Base-by-base conservation (phyloP, 1,139 yeast genomes). In the Yamadazyma atmosphaerica region DNA sequence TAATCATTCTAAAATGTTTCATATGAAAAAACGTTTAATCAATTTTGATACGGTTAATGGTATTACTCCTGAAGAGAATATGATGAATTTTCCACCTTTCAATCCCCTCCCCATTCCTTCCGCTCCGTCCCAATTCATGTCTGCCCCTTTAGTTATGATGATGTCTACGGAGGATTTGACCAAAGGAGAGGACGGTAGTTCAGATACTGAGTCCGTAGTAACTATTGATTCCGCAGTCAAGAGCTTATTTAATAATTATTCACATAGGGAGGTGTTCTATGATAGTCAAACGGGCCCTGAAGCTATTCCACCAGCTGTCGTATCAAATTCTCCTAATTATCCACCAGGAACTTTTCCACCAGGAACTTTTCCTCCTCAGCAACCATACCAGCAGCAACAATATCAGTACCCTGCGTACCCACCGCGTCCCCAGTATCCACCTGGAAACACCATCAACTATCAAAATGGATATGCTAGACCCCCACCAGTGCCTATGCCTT, bases 61-160 rank as follows among this genome's bases (percentile, higher is more conserved):
- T 1, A 46, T 57, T n/a, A 40, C 50, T 3, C 61, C 63, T 1
- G 50, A 50, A 16, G 36, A 43, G 19, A 58, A 58, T 34, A 58
- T 58, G 60, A 56, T 58, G 63, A 58, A 58, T 34, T 54, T 33
- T 31, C 55, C 56, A 2, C 62, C 63, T 1, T 56, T 58, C 42
- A 49, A 55, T 28, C 60, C 60, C 0, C 35, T 49, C 15, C 62
- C 63, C 3, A 23, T 33, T 10, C 60, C 60, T 8, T 39, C 43
- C 7, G 46, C 48, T 3, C 52, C 54, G 1, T 47, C 39, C 4
- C 50, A 36, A 28, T 34, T 26, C n/a, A 8, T 16, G 9, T n/a
- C 31, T 4, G 36, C 35, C 25, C 41, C 51, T 5, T 18, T 48
- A 5, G 34, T 48, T 4, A 46, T 49, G 51, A 43, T 47, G 48